Base-by-base conservation (phyloP, 2,329 filamentous ascomycete species). In the Thelonectria discophora region DNA sequence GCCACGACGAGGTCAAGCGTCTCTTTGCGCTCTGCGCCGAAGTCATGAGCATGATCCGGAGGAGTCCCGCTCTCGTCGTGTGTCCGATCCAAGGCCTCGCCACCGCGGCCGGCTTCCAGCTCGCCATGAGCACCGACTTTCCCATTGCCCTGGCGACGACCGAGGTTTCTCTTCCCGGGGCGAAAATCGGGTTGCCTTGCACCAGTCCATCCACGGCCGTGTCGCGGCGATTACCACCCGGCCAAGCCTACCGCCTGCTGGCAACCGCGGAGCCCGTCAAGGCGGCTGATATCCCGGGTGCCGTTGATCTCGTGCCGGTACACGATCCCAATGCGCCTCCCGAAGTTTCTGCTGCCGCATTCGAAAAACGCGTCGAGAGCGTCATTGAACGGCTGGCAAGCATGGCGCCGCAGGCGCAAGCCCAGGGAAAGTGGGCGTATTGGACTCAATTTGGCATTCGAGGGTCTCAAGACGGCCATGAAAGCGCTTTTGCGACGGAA, bases 11-110 rank as follows among this genome's bases (percentile, higher is more conserved):
- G 3, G 56, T 71, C 13, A 71, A 66, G 5, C 43, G 46, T 0
- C 37, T 71, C 2, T 72, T 72, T 18, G 51, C 42, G 0, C 50
- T 72, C 11, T 72, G 69, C 15, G 58, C 62, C 0, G 65, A 72
- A 12, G 68, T 72, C 3, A 72, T 72, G 65, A 24, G 20, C 1
- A 27, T 68, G 43, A 72, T 72, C 3, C 53, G 65, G 5, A 58
- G 60, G n/a, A 72, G 69, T 17, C 69, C 69, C 18, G 63, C 59
- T 0, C 55, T 65, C 0, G 57, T 72, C 3, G 64, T 72, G 8
- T 72, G 69, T 15, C 69, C 69, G 0, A 65, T 72, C 2, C 69
- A 71, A 8, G 67, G 69, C 2, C 62, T 71, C 8, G 69, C 69
- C 6, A 69, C 69, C 0, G 69, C 69, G 2, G 69, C 69, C 0